These are phyloP conservation scores for Gremmenia infestans DNA, from an alignment of 2,329 filamentous ascomycete species.

Conservation along the genomic window DNA sequence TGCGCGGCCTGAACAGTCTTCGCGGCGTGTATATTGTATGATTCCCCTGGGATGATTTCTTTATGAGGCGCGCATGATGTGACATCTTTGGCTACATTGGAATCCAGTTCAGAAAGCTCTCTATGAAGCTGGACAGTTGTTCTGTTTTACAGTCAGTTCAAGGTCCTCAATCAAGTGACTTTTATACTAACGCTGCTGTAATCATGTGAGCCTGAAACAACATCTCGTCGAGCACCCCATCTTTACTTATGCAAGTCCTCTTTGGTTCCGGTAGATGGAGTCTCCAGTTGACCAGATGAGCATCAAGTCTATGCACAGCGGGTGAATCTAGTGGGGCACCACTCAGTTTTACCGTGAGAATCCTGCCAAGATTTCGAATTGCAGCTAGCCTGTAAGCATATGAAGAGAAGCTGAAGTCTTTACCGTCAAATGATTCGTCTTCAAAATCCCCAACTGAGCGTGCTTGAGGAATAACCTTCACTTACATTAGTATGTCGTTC, in stretches of 20 bases:
- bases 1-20: constrained; percentile 76
- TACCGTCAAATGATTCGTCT: constrained; percentile 56
- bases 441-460: constrained; percentile 72
- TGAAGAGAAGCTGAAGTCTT: constrained; percentile 70
- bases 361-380: constrained; percentile 68
- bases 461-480: constrained; percentile 53
- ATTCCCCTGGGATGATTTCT: constrained; percentile 51
- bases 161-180: background rate
- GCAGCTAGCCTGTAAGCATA: constrained; percentile 81
- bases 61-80: constrained; percentile 46
- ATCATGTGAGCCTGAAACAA: constrained; percentile 90
- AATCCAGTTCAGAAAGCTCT: constrained; percentile 67
- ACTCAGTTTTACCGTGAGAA: constrained; percentile 51
- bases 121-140: constrained; percentile 72
- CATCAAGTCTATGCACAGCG: constrained; percentile 51
- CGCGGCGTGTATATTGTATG: constrained; percentile 54
- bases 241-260: constrained; percentile 60
- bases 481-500: constrained; percentile 29
- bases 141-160: constrained; percentile 26
- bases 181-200: constrained; percentile 37
- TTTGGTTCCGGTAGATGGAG: constrained; percentile 72
- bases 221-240: constrained; percentile 76
- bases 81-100: constrained; percentile 8
- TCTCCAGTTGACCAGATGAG: constrained; percentile 64
- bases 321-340: constrained; percentile 46